phyloP scores from a whole-genome alignment of 192 early-diverging fungal genomes.

The Geranomyces variabilis region DNA sequence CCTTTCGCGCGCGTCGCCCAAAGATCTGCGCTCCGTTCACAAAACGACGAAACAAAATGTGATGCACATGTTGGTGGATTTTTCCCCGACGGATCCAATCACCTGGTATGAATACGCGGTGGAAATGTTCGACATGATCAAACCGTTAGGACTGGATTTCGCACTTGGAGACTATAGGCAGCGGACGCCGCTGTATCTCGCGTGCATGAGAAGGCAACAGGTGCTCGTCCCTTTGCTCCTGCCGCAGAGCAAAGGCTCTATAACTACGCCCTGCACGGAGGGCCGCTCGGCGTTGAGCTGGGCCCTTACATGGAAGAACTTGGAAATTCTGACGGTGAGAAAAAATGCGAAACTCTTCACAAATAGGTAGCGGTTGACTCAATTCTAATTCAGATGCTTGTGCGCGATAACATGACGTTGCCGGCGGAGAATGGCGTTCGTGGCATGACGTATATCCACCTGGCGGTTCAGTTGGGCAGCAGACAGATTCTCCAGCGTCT shows the following conservation, averaged over 20 bases:
- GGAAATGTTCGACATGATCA: slow-evolving; percentile 39
- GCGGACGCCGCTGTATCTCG: slow-evolving; percentile 55
- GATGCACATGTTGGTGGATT: slow-evolving; percentile 48
- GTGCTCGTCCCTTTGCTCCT: slow-evolving; percentile 38
- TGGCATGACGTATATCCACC: too few species aligned
- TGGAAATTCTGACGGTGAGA: too few species aligned
- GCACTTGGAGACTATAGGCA: slow-evolving; percentile 28
- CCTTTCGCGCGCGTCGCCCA: slow-evolving; percentile 26
- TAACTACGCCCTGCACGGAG: too few species aligned
- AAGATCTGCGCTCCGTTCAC: slow-evolving; percentile 5
- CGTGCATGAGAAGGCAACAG: slow-evolving; percentile 43
- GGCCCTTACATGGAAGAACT: too few species aligned
- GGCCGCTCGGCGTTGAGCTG: too few species aligned
- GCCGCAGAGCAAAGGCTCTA: too few species aligned
- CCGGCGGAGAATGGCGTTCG: too few species aligned
- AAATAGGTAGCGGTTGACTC: too few species aligned
- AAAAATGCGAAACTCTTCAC: too few species aligned
- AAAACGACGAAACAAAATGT: slow-evolving; percentile 32
- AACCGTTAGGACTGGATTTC: slow-evolving; percentile 16
- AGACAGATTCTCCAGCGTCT: neutral
- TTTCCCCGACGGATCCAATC: slow-evolving; percentile 36
- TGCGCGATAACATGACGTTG: too few species aligned
- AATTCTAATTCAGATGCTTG: too few species aligned
- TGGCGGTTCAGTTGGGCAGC: too few species aligned
- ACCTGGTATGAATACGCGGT: slow-evolving; percentile 51